Conservation (phyloP, 441 rosid species). For the Arabidopsis lyrata region DNA sequence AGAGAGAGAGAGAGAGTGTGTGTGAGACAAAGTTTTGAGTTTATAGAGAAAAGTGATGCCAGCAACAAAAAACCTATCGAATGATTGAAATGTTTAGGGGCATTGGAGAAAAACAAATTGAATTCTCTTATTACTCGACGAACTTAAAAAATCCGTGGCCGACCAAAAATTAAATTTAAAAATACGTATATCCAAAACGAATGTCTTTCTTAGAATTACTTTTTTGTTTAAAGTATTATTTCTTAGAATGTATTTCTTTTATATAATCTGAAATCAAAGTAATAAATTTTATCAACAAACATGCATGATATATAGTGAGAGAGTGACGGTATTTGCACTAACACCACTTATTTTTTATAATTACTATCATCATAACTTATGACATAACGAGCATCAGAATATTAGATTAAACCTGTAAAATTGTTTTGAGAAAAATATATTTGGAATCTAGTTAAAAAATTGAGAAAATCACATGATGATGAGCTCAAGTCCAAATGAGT, state of each 20-base stretch:
- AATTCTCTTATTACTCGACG: neutral
- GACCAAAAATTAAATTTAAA: neutral
- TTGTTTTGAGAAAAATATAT: neutral
- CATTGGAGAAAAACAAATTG: slow-evolving; percentile 30
- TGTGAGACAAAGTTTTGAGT: neutral
- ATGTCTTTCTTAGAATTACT: neutral
- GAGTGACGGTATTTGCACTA: neutral
- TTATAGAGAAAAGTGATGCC: slow-evolving; percentile 25
- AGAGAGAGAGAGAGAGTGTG: slow-evolving; percentile 21
- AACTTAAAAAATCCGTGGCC: neutral
- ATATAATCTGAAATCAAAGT: no score
- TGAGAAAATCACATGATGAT: neutral
- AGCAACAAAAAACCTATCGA: neutral
- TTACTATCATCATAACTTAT: neutral
- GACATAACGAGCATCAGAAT: neutral
- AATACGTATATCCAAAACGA: neutral
- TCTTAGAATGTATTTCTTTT: no score
- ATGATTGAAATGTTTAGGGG: neutral
- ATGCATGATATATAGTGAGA: neutral
- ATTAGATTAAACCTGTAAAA: neutral
- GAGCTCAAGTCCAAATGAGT: neutral
- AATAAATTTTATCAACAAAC: neutral
- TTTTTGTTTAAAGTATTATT: neutral
- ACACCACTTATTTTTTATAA: neutral
- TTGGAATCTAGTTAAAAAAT: neutral